These are phyloP conservation scores for Pleodorina starrii DNA, from an alignment of 139 green algal species.

Conservation along the genomic window DNA sequence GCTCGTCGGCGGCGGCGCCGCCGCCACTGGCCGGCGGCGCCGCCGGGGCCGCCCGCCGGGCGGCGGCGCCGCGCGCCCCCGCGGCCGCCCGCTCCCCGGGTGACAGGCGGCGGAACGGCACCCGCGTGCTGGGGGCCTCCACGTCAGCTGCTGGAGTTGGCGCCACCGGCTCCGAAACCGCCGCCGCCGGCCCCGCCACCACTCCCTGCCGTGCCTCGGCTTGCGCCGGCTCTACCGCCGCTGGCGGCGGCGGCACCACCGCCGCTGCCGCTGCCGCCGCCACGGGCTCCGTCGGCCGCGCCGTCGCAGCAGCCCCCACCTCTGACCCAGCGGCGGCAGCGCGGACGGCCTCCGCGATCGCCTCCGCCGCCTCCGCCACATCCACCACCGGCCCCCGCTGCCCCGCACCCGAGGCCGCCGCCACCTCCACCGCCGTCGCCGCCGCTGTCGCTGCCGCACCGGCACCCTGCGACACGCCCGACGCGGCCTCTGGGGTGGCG, in stretches of 20 bases:
- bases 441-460: no score
- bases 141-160: background rate
- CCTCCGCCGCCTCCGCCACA: background rate
- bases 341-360: background rate
- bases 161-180: background rate
- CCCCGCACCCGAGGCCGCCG: background rate
- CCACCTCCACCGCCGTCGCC: background rate
- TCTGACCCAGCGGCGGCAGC: background rate
- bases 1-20: background rate
- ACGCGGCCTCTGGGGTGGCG: no score
- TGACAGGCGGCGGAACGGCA: background rate
- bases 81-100: background rate
- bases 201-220: background rate
- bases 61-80: background rate
- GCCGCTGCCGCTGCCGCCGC: background rate
- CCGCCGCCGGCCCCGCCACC: background rate
- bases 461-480: no score
- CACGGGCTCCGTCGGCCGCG: background rate
- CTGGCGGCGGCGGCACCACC: background rate
- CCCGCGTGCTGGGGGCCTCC: constrained; percentile 9
- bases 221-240: background rate
- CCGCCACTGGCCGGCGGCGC: background rate
- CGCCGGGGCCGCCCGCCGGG: background rate
- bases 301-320: background rate
- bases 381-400: background rate